Evolutionary conservation across 2,329 filamentous ascomycete species (phyloP), one percentile per base, ranked within the genome.

Genomic region (Scortechinia acanthostroma): DNA sequence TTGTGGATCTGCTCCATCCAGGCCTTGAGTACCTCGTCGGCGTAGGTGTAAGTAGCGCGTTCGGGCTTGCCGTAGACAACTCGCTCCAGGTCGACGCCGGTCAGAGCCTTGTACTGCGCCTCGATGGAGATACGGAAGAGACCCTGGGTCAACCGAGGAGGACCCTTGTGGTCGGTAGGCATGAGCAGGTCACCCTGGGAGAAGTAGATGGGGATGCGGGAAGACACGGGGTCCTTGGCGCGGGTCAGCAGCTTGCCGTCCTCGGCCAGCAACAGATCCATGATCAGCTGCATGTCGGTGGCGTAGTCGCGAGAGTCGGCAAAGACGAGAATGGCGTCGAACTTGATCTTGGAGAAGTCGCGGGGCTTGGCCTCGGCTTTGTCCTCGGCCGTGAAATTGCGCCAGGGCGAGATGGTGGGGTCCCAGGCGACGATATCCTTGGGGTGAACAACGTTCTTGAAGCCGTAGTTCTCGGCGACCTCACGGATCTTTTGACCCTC

Each of bases 1-100:
- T 78, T 79, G 70, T 89, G 84, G 51, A 89, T 77, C 54, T 79
- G 70, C 53, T 84, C 83, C 83, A 88, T 88, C 84, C 84, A 89
- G 44, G 73, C 75, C 22, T 76, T 71, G 50, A 89, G 73, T 16
- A 88, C 77, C 63, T 86, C 82, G 53, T 88, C 83, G 50, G 84
- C 85, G 64, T 86, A 88, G 68, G 83, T 86, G 74, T 87, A 88
- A n/a, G 83, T 87, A 3, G 83, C 83, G 48, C 79, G 55, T 60
- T 87, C 83, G 21, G 83, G 83, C 73, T 88, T 88, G 56, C 83
- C 83, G 68, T 87, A 87, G 46, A 88, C 80, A 23, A 86, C 80
- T 70, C 83, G 83, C 73, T 87, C 83, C 42, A 88, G 77, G 50
- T 87, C 83, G 15, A 73, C 73, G 47, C 82, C 83, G 0, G 82